Percentiles rank a stretch among this genome's conserved stretches.
Conservation (phyloP, 441 rosid genomes). For the Eruca vesicaria region DNA sequence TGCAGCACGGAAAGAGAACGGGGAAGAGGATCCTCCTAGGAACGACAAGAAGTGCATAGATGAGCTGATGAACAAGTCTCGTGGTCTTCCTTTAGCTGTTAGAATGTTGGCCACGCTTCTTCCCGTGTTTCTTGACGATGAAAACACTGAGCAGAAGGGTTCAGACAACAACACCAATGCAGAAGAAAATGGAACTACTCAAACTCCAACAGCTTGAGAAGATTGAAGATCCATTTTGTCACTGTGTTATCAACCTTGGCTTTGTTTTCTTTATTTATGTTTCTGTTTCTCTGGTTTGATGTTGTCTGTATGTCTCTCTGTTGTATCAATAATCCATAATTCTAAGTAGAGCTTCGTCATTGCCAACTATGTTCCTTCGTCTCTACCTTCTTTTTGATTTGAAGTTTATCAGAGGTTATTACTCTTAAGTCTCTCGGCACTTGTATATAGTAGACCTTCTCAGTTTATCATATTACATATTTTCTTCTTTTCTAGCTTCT, state of each 20-base stretch:
- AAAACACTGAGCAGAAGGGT: neutral
- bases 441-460: too few species aligned
- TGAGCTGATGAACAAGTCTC: constrained; percentile 42
- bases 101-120: constrained; percentile 25
- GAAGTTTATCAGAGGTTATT: too few species aligned
- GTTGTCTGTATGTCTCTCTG: constrained; percentile 4
- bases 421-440: too few species aligned
- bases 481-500: too few species aligned
- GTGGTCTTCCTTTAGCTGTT: constrained; percentile 48
- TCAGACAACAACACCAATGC: neutral
- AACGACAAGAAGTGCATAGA: constrained; percentile 32
- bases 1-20: neutral
- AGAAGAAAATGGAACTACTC: neutral
- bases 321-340: constrained; percentile 17
- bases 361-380: neutral
- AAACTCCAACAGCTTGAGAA: neutral
- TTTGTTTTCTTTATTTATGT: neutral
- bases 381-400: too few species aligned
- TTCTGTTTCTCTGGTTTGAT: neutral
- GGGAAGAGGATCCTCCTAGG: constrained; percentile 9
- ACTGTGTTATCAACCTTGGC: too few species aligned
- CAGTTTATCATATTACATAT: too few species aligned
- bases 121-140: constrained; percentile 28
- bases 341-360: constrained; percentile 1
- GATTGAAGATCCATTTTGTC: too few species aligned